Evolutionary conservation across 1,284 basidiomycete species (phyloP), one percentile per base, ranked within the genome.

Genomic region (Dichomitus squalens): DNA sequence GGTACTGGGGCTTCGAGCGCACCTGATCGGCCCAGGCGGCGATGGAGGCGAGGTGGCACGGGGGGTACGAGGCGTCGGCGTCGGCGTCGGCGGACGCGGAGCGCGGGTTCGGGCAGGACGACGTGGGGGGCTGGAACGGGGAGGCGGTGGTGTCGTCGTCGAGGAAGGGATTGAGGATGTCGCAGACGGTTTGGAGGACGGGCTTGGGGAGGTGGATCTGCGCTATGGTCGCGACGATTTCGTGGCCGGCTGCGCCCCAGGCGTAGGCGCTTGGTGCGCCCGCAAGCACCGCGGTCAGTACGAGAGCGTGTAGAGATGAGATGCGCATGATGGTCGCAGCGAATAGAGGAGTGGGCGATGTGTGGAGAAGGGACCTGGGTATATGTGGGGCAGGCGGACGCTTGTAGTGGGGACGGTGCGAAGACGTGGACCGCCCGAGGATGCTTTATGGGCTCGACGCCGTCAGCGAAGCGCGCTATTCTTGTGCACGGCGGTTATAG

Each of bases 221-320:
- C 0, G 95, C 95, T 56, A 98, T 93, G 5, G 94, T 95, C 1
- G 94, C 95, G 1, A 95, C 85, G 46, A 96, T 90, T 75, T 96
- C 90, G 66, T 97, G 95, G 14, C 95, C 94, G 82, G 68, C 70
- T 9, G 66, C 67, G 8, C 69, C 70, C 71, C 71, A 72, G 4
- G 67, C 71, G 33, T 58, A 43, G 0, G 58, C 61, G 21, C 50
- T 27, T 0, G 68, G 71, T 6, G 64, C 41, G 23, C n/a, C 49
- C 11, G 63, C 55, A 31, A 70, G 58, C 16, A 46, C 59, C 7
- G 58, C 40, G 23, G 41, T 23, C 2, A 61, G 12, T 0, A 53
- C 47, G 27, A 53, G 11, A 2, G 39, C 27, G 14, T 41, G 31
- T 6, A 56, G 38, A 23, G 50, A n/a, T 5, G 50, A 49, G 23